These are phyloP conservation scores for Psilocybe subaeruginosa DNA, from an alignment of 768 basidiomycete species.

Conservation along the genomic window DNA sequence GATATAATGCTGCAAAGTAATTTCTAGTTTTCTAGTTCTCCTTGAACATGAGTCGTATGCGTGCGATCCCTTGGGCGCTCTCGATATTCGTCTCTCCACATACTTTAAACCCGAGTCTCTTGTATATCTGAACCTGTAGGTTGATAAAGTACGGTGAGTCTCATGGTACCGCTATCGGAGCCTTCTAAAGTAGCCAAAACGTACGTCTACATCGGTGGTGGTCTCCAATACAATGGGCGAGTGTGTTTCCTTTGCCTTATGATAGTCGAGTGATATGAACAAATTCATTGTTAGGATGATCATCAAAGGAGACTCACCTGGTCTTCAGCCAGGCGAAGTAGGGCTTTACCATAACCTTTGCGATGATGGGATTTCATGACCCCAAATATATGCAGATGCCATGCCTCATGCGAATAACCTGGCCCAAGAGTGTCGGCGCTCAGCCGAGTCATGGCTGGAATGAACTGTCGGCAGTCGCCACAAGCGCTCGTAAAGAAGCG, in stretches of 20 bases:
- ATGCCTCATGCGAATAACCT: slow-evolving; percentile 23
- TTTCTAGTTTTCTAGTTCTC: neutral
- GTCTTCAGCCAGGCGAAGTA: slow-evolving; percentile 27
- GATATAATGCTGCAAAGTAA: neutral
- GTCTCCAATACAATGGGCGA: slow-evolving; percentile 29
- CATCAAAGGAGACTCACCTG: slow-evolving; percentile 17
- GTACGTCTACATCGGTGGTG: slow-evolving; percentile 29
- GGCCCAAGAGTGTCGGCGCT: slow-evolving; percentile 21
- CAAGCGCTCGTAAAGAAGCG: neutral
- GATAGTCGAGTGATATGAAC: neutral
- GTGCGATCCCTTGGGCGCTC: slow-evolving; percentile 14
- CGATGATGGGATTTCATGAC: slow-evolving; percentile 31
- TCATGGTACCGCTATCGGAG: too few relatives aligned
- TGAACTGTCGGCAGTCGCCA: slow-evolving; percentile 21
- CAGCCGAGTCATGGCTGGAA: slow-evolving; percentile 21
- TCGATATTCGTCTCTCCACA: slow-evolving; percentile 21
- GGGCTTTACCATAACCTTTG: slow-evolving; percentile 30
- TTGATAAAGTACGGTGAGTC: neutral
- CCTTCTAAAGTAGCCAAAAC: neutral
- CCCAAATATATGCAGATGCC: slow-evolving; percentile 32
- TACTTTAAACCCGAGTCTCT: slow-evolving; percentile 21
- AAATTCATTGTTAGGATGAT: neutral
- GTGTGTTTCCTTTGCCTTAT: slow-evolving; percentile 23
- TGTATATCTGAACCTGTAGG: slow-evolving; percentile 19
- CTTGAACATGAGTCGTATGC: slow-evolving; percentile 24